These are phyloP conservation scores for Solanum boliviense DNA, from an alignment of 257 asterid genomes.

Conservation along the genomic window DNA sequence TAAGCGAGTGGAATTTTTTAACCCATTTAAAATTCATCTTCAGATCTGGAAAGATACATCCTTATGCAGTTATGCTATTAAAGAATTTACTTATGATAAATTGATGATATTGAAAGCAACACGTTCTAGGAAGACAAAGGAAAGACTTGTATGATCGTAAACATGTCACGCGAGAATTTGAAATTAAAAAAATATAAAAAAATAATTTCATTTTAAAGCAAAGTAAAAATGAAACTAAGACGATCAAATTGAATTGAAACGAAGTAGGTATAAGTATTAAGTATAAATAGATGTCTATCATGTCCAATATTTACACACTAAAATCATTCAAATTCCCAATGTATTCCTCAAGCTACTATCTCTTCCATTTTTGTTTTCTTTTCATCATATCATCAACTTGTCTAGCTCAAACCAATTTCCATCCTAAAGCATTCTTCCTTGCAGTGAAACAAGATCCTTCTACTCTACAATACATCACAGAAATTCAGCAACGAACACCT, in stretches of 20 bases:
- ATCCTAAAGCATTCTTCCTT: neutral
- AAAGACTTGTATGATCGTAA: too few relatives aligned
- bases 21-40: neutral
- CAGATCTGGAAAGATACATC: neutral
- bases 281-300: neutral
- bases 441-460: neutral
- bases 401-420: neutral
- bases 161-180: too few relatives aligned
- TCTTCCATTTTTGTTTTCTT: neutral
- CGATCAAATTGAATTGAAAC: too few relatives aligned
- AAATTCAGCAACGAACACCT: neutral
- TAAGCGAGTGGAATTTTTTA: neutral
- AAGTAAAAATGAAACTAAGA: too few relatives aligned
- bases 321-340: neutral
- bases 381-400: neutral
- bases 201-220: fast-evolving
- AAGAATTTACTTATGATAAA: too few relatives aligned
- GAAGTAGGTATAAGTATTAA: too few relatives aligned
- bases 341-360: neutral
- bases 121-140: too few relatives aligned
- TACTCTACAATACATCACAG: neutral
- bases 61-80: too few relatives aligned
- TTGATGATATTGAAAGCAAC: neutral
- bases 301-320: neutral
- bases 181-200: too few relatives aligned